Conservation (phyloP, 805 yeast species). For the Ogataea philodendri region DNA sequence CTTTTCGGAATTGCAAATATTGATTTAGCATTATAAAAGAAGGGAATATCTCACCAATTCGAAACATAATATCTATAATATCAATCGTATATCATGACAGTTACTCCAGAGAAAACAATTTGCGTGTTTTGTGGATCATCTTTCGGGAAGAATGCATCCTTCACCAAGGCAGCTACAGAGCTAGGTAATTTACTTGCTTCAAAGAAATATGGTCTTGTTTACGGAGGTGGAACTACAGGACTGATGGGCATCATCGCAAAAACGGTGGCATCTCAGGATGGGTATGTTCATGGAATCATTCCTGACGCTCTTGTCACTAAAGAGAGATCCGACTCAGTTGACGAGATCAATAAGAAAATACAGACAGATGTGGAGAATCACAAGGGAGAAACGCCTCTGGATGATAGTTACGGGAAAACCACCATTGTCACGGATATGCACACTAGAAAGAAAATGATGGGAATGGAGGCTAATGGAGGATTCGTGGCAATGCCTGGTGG, state of each 20-base stretch:
- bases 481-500: constrained; percentile 93
- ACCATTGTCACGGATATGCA: constrained; percentile 87
- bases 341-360: constrained; percentile 46
- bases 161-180: constrained; percentile 48
- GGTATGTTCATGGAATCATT: constrained; percentile 77
- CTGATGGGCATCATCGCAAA: constrained; percentile 73
- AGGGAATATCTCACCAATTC: background rate
- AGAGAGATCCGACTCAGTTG: constrained; percentile 51
- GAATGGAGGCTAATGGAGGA: constrained; percentile 72
- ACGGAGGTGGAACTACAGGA: constrained; percentile 88
- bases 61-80: background rate
- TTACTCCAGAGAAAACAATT: constrained; percentile 40
- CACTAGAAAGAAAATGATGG: constrained; percentile 84
- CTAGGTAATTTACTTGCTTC: constrained; percentile 58
- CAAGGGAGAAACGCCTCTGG: constrained; percentile 59
- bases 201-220: constrained; percentile 70
- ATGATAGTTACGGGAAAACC: constrained; percentile 65
- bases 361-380: constrained; percentile 58
- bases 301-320: constrained; percentile 72
- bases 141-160: constrained; percentile 53
- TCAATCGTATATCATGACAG: constrained; percentile 11
- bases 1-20: constrained; percentile 4
- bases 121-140: constrained; percentile 87
- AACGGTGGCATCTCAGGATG: constrained; percentile 53
- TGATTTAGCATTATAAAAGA: constrained; percentile 3